phyloP scores from a whole-genome alignment of 768 basidiomycete genomes.

The Favolaschia claudopus region DNA sequence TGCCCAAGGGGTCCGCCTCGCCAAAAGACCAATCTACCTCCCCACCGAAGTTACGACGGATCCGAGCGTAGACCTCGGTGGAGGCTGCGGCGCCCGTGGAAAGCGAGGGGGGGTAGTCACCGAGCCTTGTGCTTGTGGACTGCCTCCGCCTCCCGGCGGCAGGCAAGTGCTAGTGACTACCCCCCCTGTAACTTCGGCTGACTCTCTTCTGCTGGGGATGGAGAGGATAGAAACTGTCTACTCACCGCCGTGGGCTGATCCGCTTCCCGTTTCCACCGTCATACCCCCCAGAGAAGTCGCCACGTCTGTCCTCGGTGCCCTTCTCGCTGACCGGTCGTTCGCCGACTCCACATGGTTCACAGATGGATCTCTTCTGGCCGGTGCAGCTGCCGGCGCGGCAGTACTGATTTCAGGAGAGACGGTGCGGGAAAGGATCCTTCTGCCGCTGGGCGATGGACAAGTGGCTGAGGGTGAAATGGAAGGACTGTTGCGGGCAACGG shows the following conservation, averaged over 20 bases:
- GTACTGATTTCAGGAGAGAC: not conserved
- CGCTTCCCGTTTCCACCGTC: not conserved
- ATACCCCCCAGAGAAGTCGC: not conserved
- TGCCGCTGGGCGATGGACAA: not conserved
- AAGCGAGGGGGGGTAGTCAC: too few species aligned
- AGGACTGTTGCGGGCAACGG: not conserved
- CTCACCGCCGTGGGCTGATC: not conserved
- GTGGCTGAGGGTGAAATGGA: constrained; percentile 2
- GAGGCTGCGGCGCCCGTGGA: too few species aligned
- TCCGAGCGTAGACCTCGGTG: too few species aligned
- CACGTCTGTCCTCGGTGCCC: not conserved
- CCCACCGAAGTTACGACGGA: too few species aligned
- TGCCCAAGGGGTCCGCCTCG: too few species aligned
- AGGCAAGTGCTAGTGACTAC: not conserved
- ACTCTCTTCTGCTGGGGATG: not conserved
- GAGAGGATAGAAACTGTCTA: not conserved
- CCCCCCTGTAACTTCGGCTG: not conserved
- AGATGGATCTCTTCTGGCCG: not conserved
- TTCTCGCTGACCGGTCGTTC: not conserved
- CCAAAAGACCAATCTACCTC: too few species aligned
- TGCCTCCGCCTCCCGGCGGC: too few species aligned
- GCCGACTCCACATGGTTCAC: not conserved
- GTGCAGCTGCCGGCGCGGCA: not conserved
- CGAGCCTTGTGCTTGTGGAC: too few species aligned
- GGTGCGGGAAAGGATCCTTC: not conserved